A percentile compares a stretch with the other conserved stretches of the same genome.
phyloP scores from a whole-genome alignment of 2,329 filamentous ascomycete species.

The Plectosphaerella plurivora region DNA sequence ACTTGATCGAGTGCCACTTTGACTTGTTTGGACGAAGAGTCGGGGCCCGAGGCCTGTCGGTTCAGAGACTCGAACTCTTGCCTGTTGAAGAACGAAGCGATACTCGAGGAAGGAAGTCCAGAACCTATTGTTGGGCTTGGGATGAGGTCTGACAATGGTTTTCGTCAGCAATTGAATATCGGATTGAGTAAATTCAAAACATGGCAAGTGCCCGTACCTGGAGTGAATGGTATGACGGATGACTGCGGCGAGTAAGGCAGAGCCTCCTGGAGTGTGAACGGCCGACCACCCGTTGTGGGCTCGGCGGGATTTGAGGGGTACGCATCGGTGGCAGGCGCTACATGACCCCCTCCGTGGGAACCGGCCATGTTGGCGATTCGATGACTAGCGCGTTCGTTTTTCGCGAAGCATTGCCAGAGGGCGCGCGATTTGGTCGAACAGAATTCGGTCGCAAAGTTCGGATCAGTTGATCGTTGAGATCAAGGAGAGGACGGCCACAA shows the following conservation, averaged over 20 bases:
- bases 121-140: constrained; percentile 59
- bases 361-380: neutral
- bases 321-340: neutral
- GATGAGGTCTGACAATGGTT: constrained; percentile 51
- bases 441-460: neutral
- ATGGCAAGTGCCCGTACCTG: constrained; percentile 46
- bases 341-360: neutral
- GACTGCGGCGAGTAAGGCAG: constrained; percentile 80
- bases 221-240: constrained; percentile 73
- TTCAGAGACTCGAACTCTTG: constrained; percentile 65
- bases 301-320: neutral
- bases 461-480: no score
- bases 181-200: neutral
- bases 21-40: constrained; percentile 58
- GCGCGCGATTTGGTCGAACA: neutral
- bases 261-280: constrained; percentile 68
- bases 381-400: neutral
- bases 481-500: no score
- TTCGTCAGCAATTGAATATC: neutral
- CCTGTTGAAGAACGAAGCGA: constrained; percentile 46
- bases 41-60: constrained; percentile 56
- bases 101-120: constrained; percentile 45
- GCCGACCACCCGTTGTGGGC: constrained; percentile 18
- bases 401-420: neutral
- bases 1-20: constrained; percentile 72